Base-by-base conservation (phyloP, 73 alveolate species). In the Stentor roeselii region DNA sequence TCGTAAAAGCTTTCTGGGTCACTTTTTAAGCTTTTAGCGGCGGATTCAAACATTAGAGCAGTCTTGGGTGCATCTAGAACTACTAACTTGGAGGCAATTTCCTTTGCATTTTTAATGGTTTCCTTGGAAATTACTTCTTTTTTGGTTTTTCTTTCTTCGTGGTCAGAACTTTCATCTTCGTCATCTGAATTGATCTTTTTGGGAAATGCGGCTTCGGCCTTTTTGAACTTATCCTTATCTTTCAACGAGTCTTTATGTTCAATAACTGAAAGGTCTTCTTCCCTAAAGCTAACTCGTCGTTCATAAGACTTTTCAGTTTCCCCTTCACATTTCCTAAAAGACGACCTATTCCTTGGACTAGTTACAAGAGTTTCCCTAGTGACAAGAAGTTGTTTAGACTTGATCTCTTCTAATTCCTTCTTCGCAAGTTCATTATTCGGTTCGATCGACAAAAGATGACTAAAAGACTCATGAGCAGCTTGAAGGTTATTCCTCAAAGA, bases 401-500 rank as follows among this genome's bases (percentile, higher is more conserved):
- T n/a, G n/a, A n/a, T n/a, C 21, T 67, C 34, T 0, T 89, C 61
- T 4, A 95, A 92, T 60, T 95, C 95, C 32, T 90, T 93, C 76
- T 82, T 92, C 39, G 90, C 92, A 21, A 60, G 88, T 60, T 83
- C 82, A 36, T 93, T 94, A 78, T 88, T 59, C 0, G 99, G 99
- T 83, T 90, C 96, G 39, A 42, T 36, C 84, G 87, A 92, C 30
- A 89, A 88, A 38, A 94, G 83, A 67, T 75, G 15, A 83, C 92
- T 88, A 78, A 90, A 90, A 83, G 93, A 96, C 27, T 74, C 86
- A 42, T 90, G 84, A 14, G 99, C 98, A 42, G 82, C 91, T 74
- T 87, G 96, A 84, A 59, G 83, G 75, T 91, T 90, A 27, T 87
- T 82, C 36, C 89, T 86, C 39, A 86, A 80, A 15, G 75, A 84